Conservation (phyloP, 805 yeast species). For the Tetrapisispora iriomotensis region DNA sequence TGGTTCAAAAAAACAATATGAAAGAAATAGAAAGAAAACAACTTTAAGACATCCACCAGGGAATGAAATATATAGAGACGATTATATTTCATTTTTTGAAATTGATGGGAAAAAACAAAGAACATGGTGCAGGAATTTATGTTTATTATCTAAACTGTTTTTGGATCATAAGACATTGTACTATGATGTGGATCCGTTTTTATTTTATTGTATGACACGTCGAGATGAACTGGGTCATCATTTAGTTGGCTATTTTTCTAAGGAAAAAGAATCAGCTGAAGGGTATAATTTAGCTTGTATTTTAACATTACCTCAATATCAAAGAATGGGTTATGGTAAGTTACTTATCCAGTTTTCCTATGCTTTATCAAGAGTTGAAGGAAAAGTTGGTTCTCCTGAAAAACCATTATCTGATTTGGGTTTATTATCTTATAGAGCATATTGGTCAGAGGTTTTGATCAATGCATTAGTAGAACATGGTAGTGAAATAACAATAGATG, state of each 20-base stretch:
- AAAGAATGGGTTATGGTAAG: slow-evolving; percentile 89
- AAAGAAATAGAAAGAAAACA: slow-evolving; percentile 80
- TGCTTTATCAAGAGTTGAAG: slow-evolving; percentile 78
- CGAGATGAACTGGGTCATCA: slow-evolving; percentile 90
- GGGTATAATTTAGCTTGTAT: slow-evolving; percentile 96
- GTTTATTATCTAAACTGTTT: slow-evolving; percentile 81
- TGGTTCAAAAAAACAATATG: slow-evolving; percentile 83
- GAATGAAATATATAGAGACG: slow-evolving; percentile 91
- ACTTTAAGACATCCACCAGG: slow-evolving; percentile 96
- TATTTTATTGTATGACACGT: slow-evolving; percentile 91
- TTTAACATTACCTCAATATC: slow-evolving; percentile 90
- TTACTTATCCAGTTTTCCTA: slow-evolving; percentile 88
- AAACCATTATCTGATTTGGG: slow-evolving; percentile 96
- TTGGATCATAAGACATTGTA: slow-evolving; percentile 93
- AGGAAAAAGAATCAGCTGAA: slow-evolving; percentile 94
- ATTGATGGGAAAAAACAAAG: slow-evolving; percentile 94
- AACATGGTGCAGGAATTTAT: slow-evolving; percentile 94
- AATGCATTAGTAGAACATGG: slow-evolving; percentile 57
- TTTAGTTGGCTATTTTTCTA: slow-evolving; percentile 91
- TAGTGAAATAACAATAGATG: slow-evolving; percentile 75
- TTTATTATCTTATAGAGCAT: slow-evolving; percentile 83
- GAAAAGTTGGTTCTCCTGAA: slow-evolving; percentile 92
- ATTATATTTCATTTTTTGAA: slow-evolving; percentile 87
- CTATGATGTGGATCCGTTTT: slow-evolving; percentile 95
- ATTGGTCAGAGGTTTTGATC: slow-evolving; percentile 87